Conservation (phyloP, 2,329 filamentous ascomycete species). For the Diplodia sapinea region DNA sequence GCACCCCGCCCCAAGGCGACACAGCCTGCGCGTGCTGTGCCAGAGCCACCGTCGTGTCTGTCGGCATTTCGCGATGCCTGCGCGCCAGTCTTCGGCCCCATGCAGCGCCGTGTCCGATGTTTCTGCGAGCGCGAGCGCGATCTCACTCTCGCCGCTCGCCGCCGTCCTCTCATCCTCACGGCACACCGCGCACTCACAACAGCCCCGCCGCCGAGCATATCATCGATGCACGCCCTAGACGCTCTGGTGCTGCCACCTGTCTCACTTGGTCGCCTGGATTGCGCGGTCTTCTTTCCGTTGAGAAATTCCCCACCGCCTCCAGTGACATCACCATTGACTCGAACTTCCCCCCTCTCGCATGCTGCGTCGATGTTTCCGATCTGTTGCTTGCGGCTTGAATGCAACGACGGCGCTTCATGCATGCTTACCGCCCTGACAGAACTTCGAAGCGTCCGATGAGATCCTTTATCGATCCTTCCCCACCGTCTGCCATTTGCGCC, state of each 20-base stretch:
- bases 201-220: conserved; percentile 6
- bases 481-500: neutral
- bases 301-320: neutral
- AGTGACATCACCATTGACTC: conserved; percentile 3
- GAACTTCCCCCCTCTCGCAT: neutral
- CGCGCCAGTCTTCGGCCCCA: neutral
- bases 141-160: neutral
- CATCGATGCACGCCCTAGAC: neutral
- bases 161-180: neutral
- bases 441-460: neutral
- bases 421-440: neutral
- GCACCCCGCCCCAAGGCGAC: neutral
- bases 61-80: neutral
- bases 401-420: neutral
- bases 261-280: neutral
- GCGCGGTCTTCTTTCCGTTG: conserved; percentile 13
- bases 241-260: neutral
- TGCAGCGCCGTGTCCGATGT: conserved; percentile 2
- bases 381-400: no score
- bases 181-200: conserved; percentile 4
- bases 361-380: neutral
- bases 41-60: conserved; percentile 1
- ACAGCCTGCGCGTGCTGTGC: neutral
- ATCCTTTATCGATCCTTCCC: neutral
- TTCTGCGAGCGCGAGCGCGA: conserved; percentile 8